Evolutionary conservation across 306 rosid genomes (phyloP).

Genomic region (Trifolium subterraneum): DNA sequence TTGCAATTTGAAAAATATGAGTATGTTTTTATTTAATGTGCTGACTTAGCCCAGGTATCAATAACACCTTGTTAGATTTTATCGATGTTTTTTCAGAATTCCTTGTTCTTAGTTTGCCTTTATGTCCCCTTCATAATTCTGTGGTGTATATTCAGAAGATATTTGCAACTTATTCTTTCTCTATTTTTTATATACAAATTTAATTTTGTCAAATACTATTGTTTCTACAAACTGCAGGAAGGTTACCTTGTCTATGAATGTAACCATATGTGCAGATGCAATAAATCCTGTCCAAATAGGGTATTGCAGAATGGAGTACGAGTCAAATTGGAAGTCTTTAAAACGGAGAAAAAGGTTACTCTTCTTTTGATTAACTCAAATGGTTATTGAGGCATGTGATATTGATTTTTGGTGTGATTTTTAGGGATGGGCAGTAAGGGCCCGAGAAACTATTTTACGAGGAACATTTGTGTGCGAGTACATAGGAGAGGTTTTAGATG

Average conservation of each 20-base stretch:
- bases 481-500: constrained; percentile 86
- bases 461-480: constrained; percentile 95
- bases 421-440: constrained; percentile 96
- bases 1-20: constrained; percentile 24
- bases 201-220: constrained; percentile 23
- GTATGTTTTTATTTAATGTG: constrained; percentile 14
- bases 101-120: constrained; percentile 13
- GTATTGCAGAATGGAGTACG: constrained; percentile 92
- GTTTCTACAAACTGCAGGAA: constrained; percentile 67
- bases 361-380: constrained; percentile 27
- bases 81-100: constrained; percentile 8
- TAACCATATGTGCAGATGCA: constrained; percentile 85
- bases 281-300: constrained; percentile 80
- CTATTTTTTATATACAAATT: constrained; percentile 29
- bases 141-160: constrained; percentile 11
- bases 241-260: constrained; percentile 98
- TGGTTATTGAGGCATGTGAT: constrained; percentile 34
- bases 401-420: constrained; percentile 47
- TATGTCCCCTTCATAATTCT: constrained; percentile 6
- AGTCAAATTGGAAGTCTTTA: constrained; percentile 87
- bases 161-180: constrained; percentile 4
- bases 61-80: constrained; percentile 23
- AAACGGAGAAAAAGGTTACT: constrained; percentile 78
- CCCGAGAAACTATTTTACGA: constrained; percentile 82
- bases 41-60: constrained; percentile 26